Percentiles rank a stretch among this genome's conserved stretches.
Conservation (phyloP, 2,329 filamentous ascomycete genomes). For the Colletotrichum siamense region DNA sequence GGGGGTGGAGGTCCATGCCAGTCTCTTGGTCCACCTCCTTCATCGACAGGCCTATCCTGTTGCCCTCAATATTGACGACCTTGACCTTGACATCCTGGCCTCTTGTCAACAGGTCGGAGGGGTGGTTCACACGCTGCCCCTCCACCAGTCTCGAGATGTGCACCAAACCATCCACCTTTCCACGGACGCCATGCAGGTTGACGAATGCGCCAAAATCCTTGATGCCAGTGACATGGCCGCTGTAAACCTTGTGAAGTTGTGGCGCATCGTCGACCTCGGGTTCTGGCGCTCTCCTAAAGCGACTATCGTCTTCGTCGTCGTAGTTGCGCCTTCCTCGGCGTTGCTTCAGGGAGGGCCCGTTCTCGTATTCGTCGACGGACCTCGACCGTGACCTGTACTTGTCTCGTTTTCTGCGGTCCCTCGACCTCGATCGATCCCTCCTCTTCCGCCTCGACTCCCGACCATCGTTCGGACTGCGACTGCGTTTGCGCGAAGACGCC, state of each 20-base stretch:
- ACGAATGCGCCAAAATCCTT: conserved; percentile 98
- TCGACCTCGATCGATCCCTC: conserved; percentile 45
- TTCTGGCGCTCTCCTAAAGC: conserved; percentile 70
- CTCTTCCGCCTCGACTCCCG: conserved; percentile 45
- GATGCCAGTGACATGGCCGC: conserved; percentile 86
- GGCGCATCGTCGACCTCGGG: conserved; percentile 83
- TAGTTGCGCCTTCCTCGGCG: conserved; percentile 42
- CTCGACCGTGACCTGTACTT: conserved; percentile 41
- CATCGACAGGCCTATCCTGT: conserved; percentile 88
- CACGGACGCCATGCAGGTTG: conserved; percentile 84
- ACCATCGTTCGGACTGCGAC: conserved; percentile 61
- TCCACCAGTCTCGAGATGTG: conserved; percentile 90
- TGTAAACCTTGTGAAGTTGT: conserved; percentile 84
- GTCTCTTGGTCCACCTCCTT: conserved; percentile 94
- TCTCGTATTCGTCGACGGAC: conserved; percentile 56
- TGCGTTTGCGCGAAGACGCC: conserved; percentile 58
- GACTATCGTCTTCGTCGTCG: conserved; percentile 55
- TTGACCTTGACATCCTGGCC: conserved; percentile 93
- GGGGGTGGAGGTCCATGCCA: conserved; percentile 81
- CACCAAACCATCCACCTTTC: conserved; percentile 90
- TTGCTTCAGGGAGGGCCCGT: conserved; percentile 28
- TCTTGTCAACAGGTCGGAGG: conserved; percentile 81
- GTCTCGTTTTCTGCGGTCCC: conserved; percentile 43
- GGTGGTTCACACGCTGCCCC: conserved; percentile 87
- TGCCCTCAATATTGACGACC: conserved; percentile 83